A percentile compares a stretch with the other conserved stretches of the same genome.
Conservation (phyloP, 805 yeast species). For the Pichia rugopelliculosa region DNA sequence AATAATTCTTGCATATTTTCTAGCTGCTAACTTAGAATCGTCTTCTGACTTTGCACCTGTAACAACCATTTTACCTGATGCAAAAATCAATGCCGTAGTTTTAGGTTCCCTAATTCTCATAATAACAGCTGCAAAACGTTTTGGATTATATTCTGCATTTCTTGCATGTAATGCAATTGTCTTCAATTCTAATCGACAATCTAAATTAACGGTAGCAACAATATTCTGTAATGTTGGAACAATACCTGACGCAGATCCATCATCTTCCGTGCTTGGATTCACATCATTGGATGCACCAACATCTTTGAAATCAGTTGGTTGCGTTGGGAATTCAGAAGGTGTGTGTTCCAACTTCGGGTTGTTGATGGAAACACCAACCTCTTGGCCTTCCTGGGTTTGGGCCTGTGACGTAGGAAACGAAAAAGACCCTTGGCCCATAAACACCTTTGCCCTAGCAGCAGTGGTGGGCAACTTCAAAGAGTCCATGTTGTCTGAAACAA, state of each 20-base stretch:
- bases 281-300: not conserved
- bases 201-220: conserved; percentile 95
- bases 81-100: conserved; percentile 95
- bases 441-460: conserved; percentile 68
- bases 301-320: not conserved
- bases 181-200: conserved; percentile 90
- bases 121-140: conserved; percentile 97
- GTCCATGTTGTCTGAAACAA: conserved; percentile 40
- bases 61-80: conserved; percentile 98
- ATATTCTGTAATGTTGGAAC: conserved; percentile 94
- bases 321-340: not conserved
- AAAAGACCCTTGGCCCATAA: conserved; percentile 58
- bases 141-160: conserved; percentile 97
- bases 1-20: conserved; percentile 96
- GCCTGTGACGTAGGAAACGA: conserved; percentile 41
- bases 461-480: conserved; percentile 70
- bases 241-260: conserved; percentile 83
- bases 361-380: not conserved
- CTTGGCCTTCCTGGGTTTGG: not conserved
- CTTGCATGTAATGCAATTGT: conserved; percentile 98
- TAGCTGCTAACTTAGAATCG: conserved; percentile 94
- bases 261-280: conserved; percentile 33
- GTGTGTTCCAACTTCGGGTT: not conserved
- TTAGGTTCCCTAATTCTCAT: conserved; percentile 99
- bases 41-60: conserved; percentile 99